These are phyloP conservation scores for Alternaria angustiovoidea DNA, from an alignment of 2,329 filamentous ascomycete species.

Conservation along the genomic window DNA sequence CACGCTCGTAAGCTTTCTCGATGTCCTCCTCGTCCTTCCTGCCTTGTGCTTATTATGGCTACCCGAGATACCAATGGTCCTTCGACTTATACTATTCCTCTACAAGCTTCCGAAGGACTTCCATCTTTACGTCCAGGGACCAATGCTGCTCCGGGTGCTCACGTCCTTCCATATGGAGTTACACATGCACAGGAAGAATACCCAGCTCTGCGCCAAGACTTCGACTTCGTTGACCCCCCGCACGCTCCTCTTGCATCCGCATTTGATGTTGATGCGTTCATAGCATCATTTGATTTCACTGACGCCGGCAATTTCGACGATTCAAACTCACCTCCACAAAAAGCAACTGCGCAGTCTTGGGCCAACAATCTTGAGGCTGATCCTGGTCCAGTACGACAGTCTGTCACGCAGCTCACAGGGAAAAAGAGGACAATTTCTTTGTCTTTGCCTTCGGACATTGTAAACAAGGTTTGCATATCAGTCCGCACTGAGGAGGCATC, in stretches of 20 bases:
- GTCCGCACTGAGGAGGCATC: neutral
- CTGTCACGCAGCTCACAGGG: neutral
- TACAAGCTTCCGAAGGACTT: neutral
- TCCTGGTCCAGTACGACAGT: neutral
- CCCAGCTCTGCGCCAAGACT: neutral
- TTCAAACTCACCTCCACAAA: neutral
- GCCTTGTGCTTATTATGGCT: neutral
- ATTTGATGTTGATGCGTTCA: neutral
- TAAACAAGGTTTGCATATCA: neutral
- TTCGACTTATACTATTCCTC: neutral
- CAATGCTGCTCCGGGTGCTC: neutral
- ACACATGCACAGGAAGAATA: neutral
- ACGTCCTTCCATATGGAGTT: neutral
- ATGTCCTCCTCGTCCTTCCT: neutral
- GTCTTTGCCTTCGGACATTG: neutral
- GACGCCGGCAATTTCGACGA: neutral
- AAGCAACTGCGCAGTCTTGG: neutral
- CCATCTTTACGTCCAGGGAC: neutral
- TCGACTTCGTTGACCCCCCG: neutral
- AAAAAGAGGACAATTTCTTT: neutral
- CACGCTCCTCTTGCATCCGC: neutral
- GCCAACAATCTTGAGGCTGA: neutral
- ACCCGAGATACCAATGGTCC: neutral
- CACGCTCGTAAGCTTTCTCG: neutral
- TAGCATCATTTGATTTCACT: neutral